phyloP scores from a whole-genome alignment of 805 yeast species.

The Candida nitratophila region DNA sequence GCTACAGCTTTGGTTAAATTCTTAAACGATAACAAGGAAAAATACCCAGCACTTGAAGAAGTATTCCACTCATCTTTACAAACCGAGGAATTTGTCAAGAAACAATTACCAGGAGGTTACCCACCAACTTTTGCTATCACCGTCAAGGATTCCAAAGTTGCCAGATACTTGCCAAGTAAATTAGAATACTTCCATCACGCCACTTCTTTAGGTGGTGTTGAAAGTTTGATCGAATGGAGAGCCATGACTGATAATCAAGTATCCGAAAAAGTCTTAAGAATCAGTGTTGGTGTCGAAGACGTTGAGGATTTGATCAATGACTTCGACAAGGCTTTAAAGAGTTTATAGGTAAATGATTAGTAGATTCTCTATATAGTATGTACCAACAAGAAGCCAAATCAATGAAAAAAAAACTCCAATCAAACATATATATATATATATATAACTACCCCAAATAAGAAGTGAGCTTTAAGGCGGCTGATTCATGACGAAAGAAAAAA shows the following conservation, averaged over 20 bases:
- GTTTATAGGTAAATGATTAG: conserved; percentile 1
- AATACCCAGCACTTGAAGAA: conserved; percentile 41
- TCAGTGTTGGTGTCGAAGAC: conserved; percentile 78
- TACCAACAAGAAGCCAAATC: not conserved
- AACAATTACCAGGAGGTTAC: conserved; percentile 59
- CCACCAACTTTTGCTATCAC: conserved; percentile 73
- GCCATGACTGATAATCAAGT: conserved; percentile 60
- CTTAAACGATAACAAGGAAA: conserved; percentile 41
- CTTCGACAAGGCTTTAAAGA: conserved; percentile 48
- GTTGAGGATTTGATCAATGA: conserved; percentile 72
- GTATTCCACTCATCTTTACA: conserved; percentile 76
- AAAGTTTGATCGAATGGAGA: conserved; percentile 88
- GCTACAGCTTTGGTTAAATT: conserved; percentile 56
- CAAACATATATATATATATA: too few relatives aligned
- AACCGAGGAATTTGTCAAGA: conserved; percentile 54
- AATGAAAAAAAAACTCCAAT: not conserved
- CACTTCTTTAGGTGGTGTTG: conserved; percentile 89
- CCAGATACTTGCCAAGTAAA: conserved; percentile 56
- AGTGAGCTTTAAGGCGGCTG: too few relatives aligned
- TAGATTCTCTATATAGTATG: not conserved
- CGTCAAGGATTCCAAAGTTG: conserved; percentile 42
- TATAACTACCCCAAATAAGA: too few relatives aligned
- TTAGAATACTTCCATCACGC: conserved; percentile 79
- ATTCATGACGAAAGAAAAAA: too few relatives aligned
- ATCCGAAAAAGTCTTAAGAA: conserved; percentile 52